These are phyloP conservation scores for Aphelidium insulamus DNA, from an alignment of 371 early-diverging fungal genomes.

Conservation along the genomic window DNA sequence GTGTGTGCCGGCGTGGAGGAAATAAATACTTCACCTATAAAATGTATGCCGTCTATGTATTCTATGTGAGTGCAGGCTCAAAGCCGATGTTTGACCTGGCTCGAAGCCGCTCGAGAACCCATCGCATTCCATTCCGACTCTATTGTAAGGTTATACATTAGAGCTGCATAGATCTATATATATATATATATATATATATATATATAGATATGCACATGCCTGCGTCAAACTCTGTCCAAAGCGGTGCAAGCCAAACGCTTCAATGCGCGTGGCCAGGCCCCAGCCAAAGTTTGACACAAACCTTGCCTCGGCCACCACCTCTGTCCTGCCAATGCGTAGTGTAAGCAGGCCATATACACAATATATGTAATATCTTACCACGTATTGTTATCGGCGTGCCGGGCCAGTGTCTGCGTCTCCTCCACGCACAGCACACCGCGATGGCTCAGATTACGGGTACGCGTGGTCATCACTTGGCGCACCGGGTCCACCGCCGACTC, in stretches of 20 bases:
- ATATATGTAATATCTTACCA: slow-evolving; percentile 7
- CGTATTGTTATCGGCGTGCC: slow-evolving; percentile 25
- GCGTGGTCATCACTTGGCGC: slow-evolving; percentile 47
- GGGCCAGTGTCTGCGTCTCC: slow-evolving; percentile 56
- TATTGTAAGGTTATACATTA: slow-evolving; percentile 5
- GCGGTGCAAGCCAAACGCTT: slow-evolving; percentile 63
- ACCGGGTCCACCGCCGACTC: slow-evolving; percentile 61
- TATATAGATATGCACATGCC: slow-evolving; percentile 11
- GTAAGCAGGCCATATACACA: not conserved
- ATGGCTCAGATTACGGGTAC: slow-evolving; percentile 73
- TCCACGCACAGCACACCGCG: slow-evolving; percentile 75
- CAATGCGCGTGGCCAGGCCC: slow-evolving; percentile 55
- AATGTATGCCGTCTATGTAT: too few relatives aligned
- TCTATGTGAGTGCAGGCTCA: too few relatives aligned
- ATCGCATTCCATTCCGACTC: slow-evolving; percentile 70
- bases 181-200: slow-evolving; percentile 1
- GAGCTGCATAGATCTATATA: not conserved
- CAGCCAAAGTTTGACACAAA: slow-evolving; percentile 72
- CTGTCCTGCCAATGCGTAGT: slow-evolving; percentile 19
- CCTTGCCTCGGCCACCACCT: slow-evolving; percentile 54
- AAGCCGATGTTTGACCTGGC: too few relatives aligned
- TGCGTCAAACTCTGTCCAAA: slow-evolving; percentile 62
- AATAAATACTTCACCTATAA: too few relatives aligned
- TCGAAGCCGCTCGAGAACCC: slow-evolving; percentile 53
- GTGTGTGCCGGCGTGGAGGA: too few relatives aligned